Conservation (phyloP, 352 stramenopile genomes). For the Phytophthora sojae region DNA sequence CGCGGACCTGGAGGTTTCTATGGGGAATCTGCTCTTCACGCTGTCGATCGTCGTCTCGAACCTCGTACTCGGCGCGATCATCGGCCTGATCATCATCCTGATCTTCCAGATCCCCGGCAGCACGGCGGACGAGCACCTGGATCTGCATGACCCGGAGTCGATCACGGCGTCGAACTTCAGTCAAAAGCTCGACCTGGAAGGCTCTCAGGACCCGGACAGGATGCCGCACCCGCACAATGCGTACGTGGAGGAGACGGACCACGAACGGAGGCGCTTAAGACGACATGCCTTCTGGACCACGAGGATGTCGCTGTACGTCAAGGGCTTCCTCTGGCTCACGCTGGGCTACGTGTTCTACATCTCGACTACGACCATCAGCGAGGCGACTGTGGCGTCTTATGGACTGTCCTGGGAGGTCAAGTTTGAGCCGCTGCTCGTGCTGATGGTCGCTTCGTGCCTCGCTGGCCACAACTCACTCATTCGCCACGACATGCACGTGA, state of each 20-base stretch:
- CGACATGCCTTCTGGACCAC: slow-evolving; percentile 33
- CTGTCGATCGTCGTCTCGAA: slow-evolving; percentile 64
- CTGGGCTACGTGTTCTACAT: slow-evolving; percentile 74
- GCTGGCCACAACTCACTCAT: slow-evolving; percentile 69
- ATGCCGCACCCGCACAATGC: slow-evolving; percentile 64
- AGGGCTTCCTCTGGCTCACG: slow-evolving; percentile 74
- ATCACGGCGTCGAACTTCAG: slow-evolving; percentile 18
- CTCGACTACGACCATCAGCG: slow-evolving; percentile 50
- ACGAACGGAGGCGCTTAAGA: slow-evolving; percentile 17
- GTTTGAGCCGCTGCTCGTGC: slow-evolving; percentile 72
- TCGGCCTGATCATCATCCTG: slow-evolving; percentile 58
- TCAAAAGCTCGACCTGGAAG: slow-evolving; percentile 36
- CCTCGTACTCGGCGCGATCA: slow-evolving; percentile 50
- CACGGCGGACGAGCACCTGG: slow-evolving; percentile 42
- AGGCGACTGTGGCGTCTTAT: slow-evolving; percentile 51
- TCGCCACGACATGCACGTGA: slow-evolving; percentile 82
- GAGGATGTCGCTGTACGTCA: slow-evolving; percentile 53
- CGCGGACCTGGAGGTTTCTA: slow-evolving; percentile 56
- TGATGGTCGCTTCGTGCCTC: slow-evolving; percentile 73
- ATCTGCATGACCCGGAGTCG: slow-evolving; percentile 32
- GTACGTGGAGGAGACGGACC: slow-evolving; percentile 48
- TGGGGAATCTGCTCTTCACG: slow-evolving; percentile 66
- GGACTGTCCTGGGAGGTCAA: slow-evolving; percentile 74
- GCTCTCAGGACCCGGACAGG: slow-evolving; percentile 43
- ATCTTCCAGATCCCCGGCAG: slow-evolving; percentile 72